Evolutionary conservation across 2,329 filamentous ascomycete species (phyloP).

Genomic region (Phialophora chinensis): DNA sequence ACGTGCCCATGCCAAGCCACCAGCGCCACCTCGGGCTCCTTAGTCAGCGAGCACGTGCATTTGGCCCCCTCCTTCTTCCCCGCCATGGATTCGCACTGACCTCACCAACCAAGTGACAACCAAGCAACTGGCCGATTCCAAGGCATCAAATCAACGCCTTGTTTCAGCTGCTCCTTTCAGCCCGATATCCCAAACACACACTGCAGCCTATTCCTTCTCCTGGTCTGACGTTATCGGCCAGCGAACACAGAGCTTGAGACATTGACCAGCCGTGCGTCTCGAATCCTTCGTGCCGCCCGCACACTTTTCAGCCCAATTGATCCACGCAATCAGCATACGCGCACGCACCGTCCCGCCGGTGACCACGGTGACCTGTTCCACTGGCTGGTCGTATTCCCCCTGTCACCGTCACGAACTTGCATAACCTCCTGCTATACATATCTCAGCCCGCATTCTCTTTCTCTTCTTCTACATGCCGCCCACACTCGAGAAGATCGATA

Average conservation of each 20-base stretch:
- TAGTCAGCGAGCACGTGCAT: background rate
- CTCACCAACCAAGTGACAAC: background rate
- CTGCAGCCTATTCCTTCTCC: constrained; percentile 9
- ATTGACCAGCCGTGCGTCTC: background rate
- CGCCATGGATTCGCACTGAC: constrained; percentile 5
- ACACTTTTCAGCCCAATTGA: constrained; percentile 7
- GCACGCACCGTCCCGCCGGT: constrained; percentile 3
- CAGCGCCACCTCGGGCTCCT: background rate
- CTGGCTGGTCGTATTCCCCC: background rate
- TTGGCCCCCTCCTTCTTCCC: constrained; percentile 13
- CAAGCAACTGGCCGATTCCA: background rate
- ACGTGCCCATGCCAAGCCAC: background rate
- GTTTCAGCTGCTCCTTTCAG: constrained; percentile 21
- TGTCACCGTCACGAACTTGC: constrained; percentile 1
- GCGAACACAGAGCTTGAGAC: constrained; percentile 1
- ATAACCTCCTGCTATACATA: constrained; percentile 11
- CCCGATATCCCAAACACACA: constrained; percentile 18
- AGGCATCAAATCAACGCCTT: constrained; percentile 21
- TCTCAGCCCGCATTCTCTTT: constrained; percentile 21
- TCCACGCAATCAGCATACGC: constrained; percentile 11
- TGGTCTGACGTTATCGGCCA: constrained; percentile 11
- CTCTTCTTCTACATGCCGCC: constrained; percentile 26
- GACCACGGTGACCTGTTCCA: constrained; percentile 5
- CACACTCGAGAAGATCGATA: constrained; percentile 31
- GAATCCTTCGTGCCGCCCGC: background rate